A percentile compares a stretch with the other conserved stretches of the same genome.
phyloP scores from a whole-genome alignment of 2,329 filamentous ascomycete species.

The Fusarium chuoi region DNA sequence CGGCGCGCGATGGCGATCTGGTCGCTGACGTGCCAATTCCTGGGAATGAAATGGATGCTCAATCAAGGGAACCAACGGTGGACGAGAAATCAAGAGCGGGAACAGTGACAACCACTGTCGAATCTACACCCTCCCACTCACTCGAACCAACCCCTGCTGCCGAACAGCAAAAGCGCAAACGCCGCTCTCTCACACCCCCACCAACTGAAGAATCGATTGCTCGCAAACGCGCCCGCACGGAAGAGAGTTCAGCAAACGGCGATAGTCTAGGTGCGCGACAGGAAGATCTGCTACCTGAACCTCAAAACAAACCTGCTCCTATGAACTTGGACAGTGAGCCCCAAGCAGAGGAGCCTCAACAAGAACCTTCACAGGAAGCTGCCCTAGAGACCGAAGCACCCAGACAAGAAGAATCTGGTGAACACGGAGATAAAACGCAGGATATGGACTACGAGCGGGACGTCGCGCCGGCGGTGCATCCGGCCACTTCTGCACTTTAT shows the following conservation, averaged over 20 bases:
- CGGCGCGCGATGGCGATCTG: background rate
- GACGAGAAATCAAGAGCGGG: conserved; percentile 20
- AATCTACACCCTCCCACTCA: conserved; percentile 16
- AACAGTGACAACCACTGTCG: conserved; percentile 16
- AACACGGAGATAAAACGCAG: conserved; percentile 28
- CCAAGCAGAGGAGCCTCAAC: conserved; percentile 3
- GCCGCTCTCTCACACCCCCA: conserved; percentile 71
- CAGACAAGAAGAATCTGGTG: background rate
- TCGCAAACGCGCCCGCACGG: conserved; percentile 65
- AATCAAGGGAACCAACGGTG: conserved; percentile 6
- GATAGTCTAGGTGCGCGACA: conserved; percentile 14
- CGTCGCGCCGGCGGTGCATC: conserved; percentile 71
- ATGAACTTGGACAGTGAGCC: conserved; percentile 27
- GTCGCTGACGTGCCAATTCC: conserved; percentile 6
- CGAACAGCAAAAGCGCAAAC: conserved; percentile 70
- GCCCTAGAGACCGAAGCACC: background rate
- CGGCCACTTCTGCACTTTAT: conserved; percentile 82
- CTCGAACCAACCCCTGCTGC: conserved; percentile 22
- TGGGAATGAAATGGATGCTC: conserved; percentile 15
- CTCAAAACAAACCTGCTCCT: conserved; percentile 14
- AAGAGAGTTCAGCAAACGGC: conserved; percentile 35
- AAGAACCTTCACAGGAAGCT: background rate
- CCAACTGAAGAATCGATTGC: conserved; percentile 63
- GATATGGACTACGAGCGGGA: conserved; percentile 50
- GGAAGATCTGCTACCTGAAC: conserved; percentile 14